Conservation (phyloP, 192 early-diverging fungal species). For the Umbelopsis ramanniana region DNA sequence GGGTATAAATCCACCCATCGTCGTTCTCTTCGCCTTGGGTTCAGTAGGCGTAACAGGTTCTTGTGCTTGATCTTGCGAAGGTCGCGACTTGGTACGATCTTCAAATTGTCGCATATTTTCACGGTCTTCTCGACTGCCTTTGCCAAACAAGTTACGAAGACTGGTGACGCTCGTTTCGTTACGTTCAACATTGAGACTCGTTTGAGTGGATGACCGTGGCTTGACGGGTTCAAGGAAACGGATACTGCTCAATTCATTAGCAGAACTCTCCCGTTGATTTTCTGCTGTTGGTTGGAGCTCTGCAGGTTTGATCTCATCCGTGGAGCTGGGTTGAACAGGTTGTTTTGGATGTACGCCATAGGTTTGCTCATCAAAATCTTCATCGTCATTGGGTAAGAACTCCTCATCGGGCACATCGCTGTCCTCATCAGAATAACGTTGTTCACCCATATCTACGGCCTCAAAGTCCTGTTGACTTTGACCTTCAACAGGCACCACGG, state of each 20-base stretch:
- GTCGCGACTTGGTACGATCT: neutral
- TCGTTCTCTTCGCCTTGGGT: neutral
- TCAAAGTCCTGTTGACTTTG: constrained; percentile 7
- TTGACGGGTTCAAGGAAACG: constrained; percentile 42
- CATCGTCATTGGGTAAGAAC: constrained; percentile 11
- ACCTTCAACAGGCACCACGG: constrained; percentile 3
- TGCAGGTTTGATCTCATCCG: no score
- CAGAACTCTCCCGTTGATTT: neutral
- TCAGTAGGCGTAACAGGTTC: neutral
- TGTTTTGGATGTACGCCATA: neutral
- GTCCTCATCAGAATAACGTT: neutral
- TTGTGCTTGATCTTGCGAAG: neutral
- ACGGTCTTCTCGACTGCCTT: constrained; percentile 10
- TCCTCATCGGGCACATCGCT: constrained; percentile 36
- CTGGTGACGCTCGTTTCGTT: constrained; percentile 11
- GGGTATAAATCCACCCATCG: neutral
- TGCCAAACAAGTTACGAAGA: constrained; percentile 17
- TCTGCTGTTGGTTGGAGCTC: neutral
- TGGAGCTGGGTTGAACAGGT: neutral
- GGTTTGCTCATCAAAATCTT: neutral
- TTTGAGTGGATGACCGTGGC: constrained; percentile 13
- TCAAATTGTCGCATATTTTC: neutral
- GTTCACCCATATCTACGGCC: constrained; percentile 20
- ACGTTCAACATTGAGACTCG: neutral
- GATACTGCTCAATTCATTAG: constrained; percentile 29